Conservation (phyloP, 2,329 filamentous ascomycete species). For the Sclerotinia minor region DNA sequence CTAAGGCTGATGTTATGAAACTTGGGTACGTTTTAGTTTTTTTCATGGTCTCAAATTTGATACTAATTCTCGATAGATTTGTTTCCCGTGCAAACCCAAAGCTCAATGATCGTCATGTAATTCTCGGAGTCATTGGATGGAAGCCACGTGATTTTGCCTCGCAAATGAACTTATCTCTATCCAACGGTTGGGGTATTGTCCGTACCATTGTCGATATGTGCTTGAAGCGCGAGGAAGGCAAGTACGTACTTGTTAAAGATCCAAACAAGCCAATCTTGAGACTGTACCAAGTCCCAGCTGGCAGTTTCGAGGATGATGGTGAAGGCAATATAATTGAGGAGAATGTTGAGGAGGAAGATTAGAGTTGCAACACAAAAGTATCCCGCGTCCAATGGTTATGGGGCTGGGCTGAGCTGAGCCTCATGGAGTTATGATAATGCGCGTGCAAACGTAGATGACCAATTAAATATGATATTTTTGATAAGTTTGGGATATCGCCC, state of each 20-base stretch:
- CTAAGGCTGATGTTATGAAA: conserved; percentile 98
- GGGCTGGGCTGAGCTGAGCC: conserved; percentile 15
- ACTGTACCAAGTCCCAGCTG: conserved; percentile 84
- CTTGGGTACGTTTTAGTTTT: conserved; percentile 68
- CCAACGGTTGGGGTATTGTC: conserved; percentile 98
- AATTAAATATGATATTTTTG: conserved; percentile 13
- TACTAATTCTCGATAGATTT: conserved; percentile 61
- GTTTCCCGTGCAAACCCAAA: conserved; percentile 93
- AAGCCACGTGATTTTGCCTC: conserved; percentile 95
- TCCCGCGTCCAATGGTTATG: conserved; percentile 5
- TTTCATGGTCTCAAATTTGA: not conserved
- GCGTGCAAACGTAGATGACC: conserved; percentile 11
- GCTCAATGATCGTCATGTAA: conserved; percentile 88
- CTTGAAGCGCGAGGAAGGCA: conserved; percentile 73
- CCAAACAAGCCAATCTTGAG: conserved; percentile 96
- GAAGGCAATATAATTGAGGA: conserved; percentile 52
- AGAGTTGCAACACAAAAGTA: conserved; percentile 21
- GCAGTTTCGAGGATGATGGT: conserved; percentile 87
- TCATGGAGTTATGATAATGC: conserved; percentile 24
- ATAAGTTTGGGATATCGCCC: not conserved
- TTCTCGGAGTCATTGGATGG: conserved; percentile 94
- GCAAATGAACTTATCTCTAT: conserved; percentile 97
- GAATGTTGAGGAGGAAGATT: conserved; percentile 38
- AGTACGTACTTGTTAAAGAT: conserved; percentile 83
- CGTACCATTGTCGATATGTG: conserved; percentile 97